phyloP scores from a whole-genome alignment of 768 basidiomycete genomes.

The Hortiboletus campestris region DNA sequence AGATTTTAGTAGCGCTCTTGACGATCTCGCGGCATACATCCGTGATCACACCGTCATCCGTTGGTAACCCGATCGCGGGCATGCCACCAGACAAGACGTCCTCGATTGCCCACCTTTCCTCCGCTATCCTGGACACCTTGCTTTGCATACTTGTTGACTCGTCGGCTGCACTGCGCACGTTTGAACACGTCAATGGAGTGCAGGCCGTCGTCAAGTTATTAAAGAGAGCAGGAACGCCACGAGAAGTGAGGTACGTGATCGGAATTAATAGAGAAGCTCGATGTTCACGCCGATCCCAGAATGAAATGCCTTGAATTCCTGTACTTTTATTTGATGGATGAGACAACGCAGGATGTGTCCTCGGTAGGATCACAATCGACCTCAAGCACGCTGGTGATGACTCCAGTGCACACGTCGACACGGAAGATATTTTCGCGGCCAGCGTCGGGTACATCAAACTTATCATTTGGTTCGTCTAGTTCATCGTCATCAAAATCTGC shows the following conservation, averaged over 20 bases:
- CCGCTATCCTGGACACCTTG: constrained; percentile 77
- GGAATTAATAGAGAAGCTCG: constrained; percentile 38
- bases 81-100: constrained; percentile 23
- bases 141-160: constrained; percentile 90
- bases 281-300: constrained; percentile 39
- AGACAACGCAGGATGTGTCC: constrained; percentile 40
- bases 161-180: constrained; percentile 65
- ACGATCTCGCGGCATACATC: constrained; percentile 66
- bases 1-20: constrained; percentile 75
- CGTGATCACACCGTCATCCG: constrained; percentile 20
- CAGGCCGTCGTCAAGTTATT: constrained; percentile 84
- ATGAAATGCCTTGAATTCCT: constrained; percentile 97
- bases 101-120: constrained; percentile 52
- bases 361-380: constrained; percentile 28
- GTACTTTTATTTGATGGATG: constrained; percentile 92
- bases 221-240: constrained; percentile 81
- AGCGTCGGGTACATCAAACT: constrained; percentile 15
- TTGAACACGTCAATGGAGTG: constrained; percentile 76
- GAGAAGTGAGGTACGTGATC: constrained; percentile 79
- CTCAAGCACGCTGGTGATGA: constrained; percentile 30
- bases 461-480: constrained; percentile 23
- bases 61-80: not conserved
- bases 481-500: constrained; percentile 35
- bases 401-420: constrained; percentile 25
- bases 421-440: constrained; percentile 26